Percentiles rank a stretch among this genome's conserved stretches.
Conservation (phyloP, 1,284 basidiomycete species). For the Puccinia horiana region DNA sequence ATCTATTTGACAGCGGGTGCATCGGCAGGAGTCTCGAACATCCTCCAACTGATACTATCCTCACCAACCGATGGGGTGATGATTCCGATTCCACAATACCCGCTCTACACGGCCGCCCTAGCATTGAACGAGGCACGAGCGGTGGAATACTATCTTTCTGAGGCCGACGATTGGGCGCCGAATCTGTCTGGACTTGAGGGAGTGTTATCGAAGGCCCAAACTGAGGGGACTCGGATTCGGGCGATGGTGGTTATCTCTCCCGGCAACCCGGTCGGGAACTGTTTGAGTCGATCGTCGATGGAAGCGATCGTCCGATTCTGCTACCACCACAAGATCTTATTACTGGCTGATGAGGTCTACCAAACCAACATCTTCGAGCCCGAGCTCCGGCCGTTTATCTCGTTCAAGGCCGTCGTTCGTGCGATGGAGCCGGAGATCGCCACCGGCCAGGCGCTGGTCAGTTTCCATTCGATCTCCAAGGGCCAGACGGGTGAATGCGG, state of each 20-base stretch:
- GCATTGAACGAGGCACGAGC: conserved; percentile 79
- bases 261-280: conserved; percentile 87
- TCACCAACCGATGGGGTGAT: conserved; percentile 71
- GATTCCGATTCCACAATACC: conserved; percentile 98
- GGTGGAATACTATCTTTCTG: conserved; percentile 85
- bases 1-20: conserved; percentile 95
- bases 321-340: conserved; percentile 78
- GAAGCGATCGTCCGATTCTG: conserved; percentile 74
- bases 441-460: conserved; percentile 69
- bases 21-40: conserved; percentile 83
- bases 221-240: conserved; percentile 69
- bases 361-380: conserved; percentile 80
- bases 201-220: conserved; percentile 70
- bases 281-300: conserved; percentile 73
- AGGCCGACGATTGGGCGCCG: conserved; percentile 81
- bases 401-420: conserved; percentile 81
- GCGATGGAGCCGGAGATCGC: conserved; percentile 60
- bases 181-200: conserved; percentile 68
- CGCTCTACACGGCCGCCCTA: conserved; percentile 91
- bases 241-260: conserved; percentile 94
- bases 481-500: conserved; percentile 92
- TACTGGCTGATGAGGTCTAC: conserved; percentile 94
- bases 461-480: conserved; percentile 94
- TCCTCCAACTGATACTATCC: conserved; percentile 77
- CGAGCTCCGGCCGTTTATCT: conserved; percentile 73